A percentile compares a stretch with the other conserved stretches of the same genome.
Conservation (phyloP, 208 protist species). For the Angomonas ambiguus region DNA sequence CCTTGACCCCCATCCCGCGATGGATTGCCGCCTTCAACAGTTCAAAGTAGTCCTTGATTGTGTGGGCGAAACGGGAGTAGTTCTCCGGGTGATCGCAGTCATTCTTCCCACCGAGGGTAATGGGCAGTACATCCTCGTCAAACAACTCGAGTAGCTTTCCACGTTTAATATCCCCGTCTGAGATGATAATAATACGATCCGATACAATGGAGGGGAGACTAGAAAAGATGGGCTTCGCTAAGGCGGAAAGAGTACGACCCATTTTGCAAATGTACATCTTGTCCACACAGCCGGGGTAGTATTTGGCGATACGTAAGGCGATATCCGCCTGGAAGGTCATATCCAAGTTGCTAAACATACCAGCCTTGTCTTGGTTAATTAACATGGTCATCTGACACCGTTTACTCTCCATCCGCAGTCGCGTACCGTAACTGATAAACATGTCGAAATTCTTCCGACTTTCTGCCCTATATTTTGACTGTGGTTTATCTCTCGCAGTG, state of each 20-base stretch:
- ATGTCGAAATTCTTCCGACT: conserved; percentile 62
- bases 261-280: conserved; percentile 84
- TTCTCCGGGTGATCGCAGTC: conserved; percentile 56
- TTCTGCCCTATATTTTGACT: conserved; percentile 33
- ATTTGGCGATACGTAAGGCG: conserved; percentile 71
- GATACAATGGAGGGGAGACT: conserved; percentile 61
- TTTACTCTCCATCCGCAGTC: conserved; percentile 49
- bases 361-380: conserved; percentile 70
- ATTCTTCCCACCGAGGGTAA: conserved; percentile 56
- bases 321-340: conserved; percentile 73
- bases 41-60: conserved; percentile 44
- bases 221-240: conserved; percentile 70
- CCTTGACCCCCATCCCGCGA: conserved; percentile 53
- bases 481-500: conserved; percentile 46
- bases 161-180: conserved; percentile 45
- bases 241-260: conserved; percentile 34
- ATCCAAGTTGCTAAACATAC: conserved; percentile 69
- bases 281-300: conserved; percentile 62
- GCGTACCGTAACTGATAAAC: conserved; percentile 69
- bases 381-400: conserved; percentile 65
- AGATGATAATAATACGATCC: conserved; percentile 60
- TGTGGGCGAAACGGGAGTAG: conserved; percentile 35
- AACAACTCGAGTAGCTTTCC: conserved; percentile 54
- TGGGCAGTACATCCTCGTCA: conserved; percentile 52
- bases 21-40: conserved; percentile 37